Evolutionary conservation across 306 rosid genomes (phyloP).

Genomic region (Mimosa bimucronata): DNA sequence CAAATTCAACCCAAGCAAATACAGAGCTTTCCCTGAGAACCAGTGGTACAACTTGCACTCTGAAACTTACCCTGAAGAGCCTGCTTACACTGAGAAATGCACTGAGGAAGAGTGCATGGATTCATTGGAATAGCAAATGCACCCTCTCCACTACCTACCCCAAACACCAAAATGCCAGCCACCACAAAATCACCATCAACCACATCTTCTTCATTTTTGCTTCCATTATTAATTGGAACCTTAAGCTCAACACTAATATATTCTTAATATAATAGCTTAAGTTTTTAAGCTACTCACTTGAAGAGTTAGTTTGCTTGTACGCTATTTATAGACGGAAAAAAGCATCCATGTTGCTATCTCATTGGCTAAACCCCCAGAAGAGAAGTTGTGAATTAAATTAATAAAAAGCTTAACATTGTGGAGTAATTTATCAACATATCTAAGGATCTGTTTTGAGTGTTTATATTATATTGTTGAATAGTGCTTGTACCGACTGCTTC

Average conservation of each 20-base stretch:
- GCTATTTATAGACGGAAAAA: conserved; percentile 7
- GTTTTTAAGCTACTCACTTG: background rate
- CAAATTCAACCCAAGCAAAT: conserved; percentile 37
- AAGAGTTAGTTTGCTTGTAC: background rate
- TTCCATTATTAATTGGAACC: conserved; percentile 29
- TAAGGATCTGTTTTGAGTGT: background rate
- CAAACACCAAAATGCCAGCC: conserved; percentile 12
- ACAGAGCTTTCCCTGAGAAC: conserved; percentile 40
- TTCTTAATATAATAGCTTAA: background rate
- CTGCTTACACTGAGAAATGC: conserved; percentile 35
- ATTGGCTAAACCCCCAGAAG: background rate
- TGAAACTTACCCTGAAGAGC: conserved; percentile 22
- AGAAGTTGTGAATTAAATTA: background rate
- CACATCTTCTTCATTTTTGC: background rate
- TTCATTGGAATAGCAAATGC: conserved; percentile 43
- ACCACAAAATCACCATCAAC: conserved; percentile 4
- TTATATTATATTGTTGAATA: conserved; percentile 15
- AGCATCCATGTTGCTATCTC: background rate
- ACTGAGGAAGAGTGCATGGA: conserved; percentile 46
- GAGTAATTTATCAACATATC: background rate
- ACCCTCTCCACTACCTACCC: conserved; percentile 24
- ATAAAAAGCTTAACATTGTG: background rate
- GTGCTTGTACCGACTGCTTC: conserved; percentile 22
- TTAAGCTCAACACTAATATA: background rate
- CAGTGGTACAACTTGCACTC: conserved; percentile 34